phyloP scores from a whole-genome alignment of 2,329 filamentous ascomycete genomes.

The Tolypocladium guangdongense region DNA sequence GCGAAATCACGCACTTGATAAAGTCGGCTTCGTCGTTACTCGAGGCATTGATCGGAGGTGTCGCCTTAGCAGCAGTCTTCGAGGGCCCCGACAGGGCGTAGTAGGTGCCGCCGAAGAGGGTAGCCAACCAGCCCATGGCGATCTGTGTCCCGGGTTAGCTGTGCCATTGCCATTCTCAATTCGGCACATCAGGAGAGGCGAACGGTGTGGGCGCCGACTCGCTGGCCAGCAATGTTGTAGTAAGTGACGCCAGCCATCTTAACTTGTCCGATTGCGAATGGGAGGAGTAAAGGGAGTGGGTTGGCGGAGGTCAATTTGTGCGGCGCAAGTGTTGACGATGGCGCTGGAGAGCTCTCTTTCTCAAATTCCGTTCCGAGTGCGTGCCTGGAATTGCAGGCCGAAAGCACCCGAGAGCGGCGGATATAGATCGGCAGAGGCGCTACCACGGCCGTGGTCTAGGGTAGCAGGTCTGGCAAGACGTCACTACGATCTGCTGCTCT shows the following conservation, averaged over 20 bases:
- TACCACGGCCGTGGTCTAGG: background rate
- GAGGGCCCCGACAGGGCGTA: constrained; percentile 32
- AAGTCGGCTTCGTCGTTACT: constrained; percentile 54
- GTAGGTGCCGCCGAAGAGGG: constrained; percentile 39
- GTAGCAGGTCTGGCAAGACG: background rate
- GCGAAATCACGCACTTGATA: constrained; percentile 44
- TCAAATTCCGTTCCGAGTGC: constrained; percentile 11
- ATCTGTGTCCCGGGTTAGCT: constrained; percentile 27
- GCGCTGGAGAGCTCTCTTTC: constrained; percentile 5
- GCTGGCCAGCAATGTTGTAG: constrained; percentile 47
- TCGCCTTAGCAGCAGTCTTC: constrained; percentile 30
- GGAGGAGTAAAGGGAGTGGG: constrained; percentile 16
- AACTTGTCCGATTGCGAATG: constrained; percentile 9
- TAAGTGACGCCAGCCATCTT: constrained; percentile 28
- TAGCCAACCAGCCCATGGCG: constrained; percentile 43
- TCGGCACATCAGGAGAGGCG: constrained; percentile 17
- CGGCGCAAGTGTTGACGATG: constrained; percentile 10
- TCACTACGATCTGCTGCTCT: constrained; percentile 1
- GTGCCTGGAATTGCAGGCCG: constrained; percentile 24
- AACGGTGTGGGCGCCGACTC: constrained; percentile 52
- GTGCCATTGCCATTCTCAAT: background rate
- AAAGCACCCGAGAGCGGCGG: constrained; percentile 9
- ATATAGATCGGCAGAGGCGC: constrained; percentile 15
- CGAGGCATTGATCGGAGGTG: constrained; percentile 51
- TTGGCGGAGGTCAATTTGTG: constrained; percentile 18